A percentile compares a stretch with the other conserved stretches of the same genome.
These are phyloP conservation scores for Gossypium bickii DNA, from an alignment of 345 rosid species.

Conservation along the genomic window DNA sequence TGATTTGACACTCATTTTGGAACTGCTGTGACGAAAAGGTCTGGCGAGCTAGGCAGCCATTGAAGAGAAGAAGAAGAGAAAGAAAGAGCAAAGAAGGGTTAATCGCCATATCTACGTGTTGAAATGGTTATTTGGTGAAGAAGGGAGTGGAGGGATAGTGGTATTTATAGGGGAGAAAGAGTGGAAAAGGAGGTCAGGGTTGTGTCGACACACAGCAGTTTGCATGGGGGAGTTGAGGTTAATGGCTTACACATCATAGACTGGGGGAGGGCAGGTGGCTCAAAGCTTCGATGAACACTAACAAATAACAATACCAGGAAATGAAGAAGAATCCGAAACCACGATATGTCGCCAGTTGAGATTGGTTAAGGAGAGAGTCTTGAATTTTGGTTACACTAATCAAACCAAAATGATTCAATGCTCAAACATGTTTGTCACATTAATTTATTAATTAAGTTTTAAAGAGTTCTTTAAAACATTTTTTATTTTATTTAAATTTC, in stretches of 20 bases:
- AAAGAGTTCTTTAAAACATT: too few species aligned
- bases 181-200: constrained; percentile 10
- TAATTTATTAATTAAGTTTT: too few species aligned
- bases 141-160: not conserved
- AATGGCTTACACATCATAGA: not conserved
- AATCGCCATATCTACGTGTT: constrained; percentile 13
- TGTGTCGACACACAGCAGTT: constrained; percentile 27
- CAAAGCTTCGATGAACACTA: not conserved
- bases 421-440: too few species aligned
- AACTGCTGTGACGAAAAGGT: constrained; percentile 8
- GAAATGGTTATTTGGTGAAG: constrained; percentile 2
- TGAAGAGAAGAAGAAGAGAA: constrained; percentile 28
- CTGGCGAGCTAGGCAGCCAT: constrained; percentile 24
- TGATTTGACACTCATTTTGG: constrained; percentile 38
- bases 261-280: constrained; percentile 23
- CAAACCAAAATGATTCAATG: too few species aligned
- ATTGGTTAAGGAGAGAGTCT: too few species aligned
- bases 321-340: not conserved
- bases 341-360: not conserved
- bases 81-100: constrained; percentile 22
- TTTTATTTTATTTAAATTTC: too few species aligned
- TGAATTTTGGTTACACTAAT: too few species aligned
- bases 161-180: constrained; percentile 21
- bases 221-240: constrained; percentile 35
- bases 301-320: not conserved